Conservation (phyloP, 2,329 filamentous ascomycete genomes). For the Pseudogymnoascus sp. region DNA sequence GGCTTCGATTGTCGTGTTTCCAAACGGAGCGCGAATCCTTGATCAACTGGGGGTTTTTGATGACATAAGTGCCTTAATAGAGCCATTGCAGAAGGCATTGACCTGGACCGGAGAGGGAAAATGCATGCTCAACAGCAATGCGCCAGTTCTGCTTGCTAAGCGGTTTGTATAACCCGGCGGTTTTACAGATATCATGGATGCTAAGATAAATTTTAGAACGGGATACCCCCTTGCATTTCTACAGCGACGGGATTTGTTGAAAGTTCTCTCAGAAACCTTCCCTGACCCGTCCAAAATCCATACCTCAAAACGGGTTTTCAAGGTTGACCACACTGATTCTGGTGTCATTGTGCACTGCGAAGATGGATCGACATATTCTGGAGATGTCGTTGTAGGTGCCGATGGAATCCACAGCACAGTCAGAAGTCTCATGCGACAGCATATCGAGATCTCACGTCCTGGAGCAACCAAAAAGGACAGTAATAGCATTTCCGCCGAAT, state of each 20-base stretch:
- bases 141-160: slow-evolving; percentile 13
- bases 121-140: slow-evolving; percentile 20
- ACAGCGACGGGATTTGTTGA: slow-evolving; percentile 2
- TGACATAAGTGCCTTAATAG: slow-evolving; percentile 8
- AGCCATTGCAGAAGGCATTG: slow-evolving; percentile 7
- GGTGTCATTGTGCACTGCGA: slow-evolving; percentile 17
- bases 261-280: slow-evolving; percentile 16
- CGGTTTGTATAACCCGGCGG: slow-evolving; percentile 11
- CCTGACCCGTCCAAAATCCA: slow-evolving; percentile 19
- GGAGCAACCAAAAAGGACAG: slow-evolving; percentile 9
- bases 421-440: not conserved
- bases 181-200: not conserved
- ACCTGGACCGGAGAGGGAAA: slow-evolving; percentile 13
- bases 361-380: slow-evolving; percentile 19
- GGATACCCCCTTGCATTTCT: slow-evolving; percentile 18
- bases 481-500: slow-evolving; percentile 21
- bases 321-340: slow-evolving; percentile 2
- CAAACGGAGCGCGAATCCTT: slow-evolving; percentile 38
- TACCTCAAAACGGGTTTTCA: slow-evolving; percentile 15
- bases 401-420: slow-evolving; percentile 23
- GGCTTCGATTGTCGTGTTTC: slow-evolving; percentile 38
- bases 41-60: slow-evolving; percentile 42
- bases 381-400: slow-evolving; percentile 23
- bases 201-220: slow-evolving; percentile 13
- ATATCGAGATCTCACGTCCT: not conserved